Percentiles rank a stretch among this genome's conserved stretches.
Evolutionary conservation across 140 eudicot species (phyloP).

Genomic region (Ambrosia hybrid): DNA sequence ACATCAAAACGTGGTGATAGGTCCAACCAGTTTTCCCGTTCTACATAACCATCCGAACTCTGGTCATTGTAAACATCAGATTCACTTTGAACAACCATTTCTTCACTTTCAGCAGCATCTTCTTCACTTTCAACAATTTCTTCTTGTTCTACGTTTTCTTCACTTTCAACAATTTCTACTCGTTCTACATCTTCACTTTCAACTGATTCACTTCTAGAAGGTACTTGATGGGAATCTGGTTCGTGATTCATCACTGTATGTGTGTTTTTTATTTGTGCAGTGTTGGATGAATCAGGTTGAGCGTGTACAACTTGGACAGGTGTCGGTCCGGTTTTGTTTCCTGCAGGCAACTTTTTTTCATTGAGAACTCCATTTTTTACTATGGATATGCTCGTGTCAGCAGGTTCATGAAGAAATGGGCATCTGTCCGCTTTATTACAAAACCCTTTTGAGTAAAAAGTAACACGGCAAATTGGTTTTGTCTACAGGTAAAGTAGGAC

Average conservation of each 20-base stretch:
- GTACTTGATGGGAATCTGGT: constrained; percentile 19
- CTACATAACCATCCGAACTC: constrained; percentile 39
- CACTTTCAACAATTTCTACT: constrained; percentile 26
- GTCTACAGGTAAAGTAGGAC: constrained; percentile 30
- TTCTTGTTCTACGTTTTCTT: constrained; percentile 25
- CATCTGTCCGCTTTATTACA: constrained; percentile 68
- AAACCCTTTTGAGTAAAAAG: constrained; percentile 49
- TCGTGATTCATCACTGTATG: constrained; percentile 11
- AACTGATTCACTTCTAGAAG: constrained; percentile 27
- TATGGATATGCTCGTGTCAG: constrained; percentile 26
- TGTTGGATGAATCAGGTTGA: constrained; percentile 26
- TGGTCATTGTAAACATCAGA: constrained; percentile 39
- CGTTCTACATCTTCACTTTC: constrained; percentile 27
- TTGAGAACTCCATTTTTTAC: constrained; percentile 20
- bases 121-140: constrained; percentile 31
- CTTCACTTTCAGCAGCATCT: constrained; percentile 26
- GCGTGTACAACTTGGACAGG: constrained; percentile 22
- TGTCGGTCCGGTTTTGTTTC: constrained; percentile 25
- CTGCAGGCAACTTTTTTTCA: constrained; percentile 34
- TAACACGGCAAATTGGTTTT: constrained; percentile 57
- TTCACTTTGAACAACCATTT: constrained; percentile 21
- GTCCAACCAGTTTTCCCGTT: constrained; percentile 46
- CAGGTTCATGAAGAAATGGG: constrained; percentile 52
- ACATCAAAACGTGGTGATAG: constrained; percentile 64
- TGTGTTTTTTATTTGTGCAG: constrained; percentile 19